These are phyloP conservation scores for Penicillium mononematosum DNA, from an alignment of 495 filamentous ascomycete genomes.

Conservation along the genomic window DNA sequence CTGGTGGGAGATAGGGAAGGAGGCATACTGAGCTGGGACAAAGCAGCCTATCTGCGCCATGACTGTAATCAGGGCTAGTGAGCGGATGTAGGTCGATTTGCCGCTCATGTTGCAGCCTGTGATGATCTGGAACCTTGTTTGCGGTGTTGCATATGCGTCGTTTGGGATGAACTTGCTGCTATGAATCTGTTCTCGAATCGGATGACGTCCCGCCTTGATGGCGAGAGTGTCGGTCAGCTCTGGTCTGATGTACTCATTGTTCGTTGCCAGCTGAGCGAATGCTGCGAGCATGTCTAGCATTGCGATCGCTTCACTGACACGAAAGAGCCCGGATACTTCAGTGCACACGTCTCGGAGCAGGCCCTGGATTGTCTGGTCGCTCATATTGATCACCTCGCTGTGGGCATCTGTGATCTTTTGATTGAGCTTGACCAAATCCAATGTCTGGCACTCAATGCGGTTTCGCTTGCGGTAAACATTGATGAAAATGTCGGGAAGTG, in stretches of 20 bases:
- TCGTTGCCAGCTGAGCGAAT: constrained; percentile 76
- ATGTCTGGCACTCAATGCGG: constrained; percentile 78
- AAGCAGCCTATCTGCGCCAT: constrained; percentile 95
- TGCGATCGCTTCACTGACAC: constrained; percentile 80
- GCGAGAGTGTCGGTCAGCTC: constrained; percentile 71
- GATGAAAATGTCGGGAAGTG: constrained; percentile 70
- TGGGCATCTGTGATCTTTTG: constrained; percentile 74
- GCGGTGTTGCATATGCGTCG: constrained; percentile 77
- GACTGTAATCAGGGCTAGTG: constrained; percentile 76
- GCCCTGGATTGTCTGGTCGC: constrained; percentile 62
- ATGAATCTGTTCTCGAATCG: constrained; percentile 75
- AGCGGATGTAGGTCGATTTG: constrained; percentile 94
- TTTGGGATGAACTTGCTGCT: constrained; percentile 74
- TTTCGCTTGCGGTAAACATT: constrained; percentile 72
- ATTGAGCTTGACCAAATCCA: constrained; percentile 75
- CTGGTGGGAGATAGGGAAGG: constrained; percentile 75
- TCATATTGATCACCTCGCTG: constrained; percentile 77
- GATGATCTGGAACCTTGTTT: constrained; percentile 84
- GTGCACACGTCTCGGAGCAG: constrained; percentile 65
- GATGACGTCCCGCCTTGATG: constrained; percentile 79
- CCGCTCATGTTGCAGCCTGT: constrained; percentile 99
- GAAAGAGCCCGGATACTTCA: constrained; percentile 69
- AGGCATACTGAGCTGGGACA: constrained; percentile 80
- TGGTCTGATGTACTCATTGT: constrained; percentile 77
- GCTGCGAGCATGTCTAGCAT: constrained; percentile 87